Percentiles rank a stretch among this genome's conserved stretches.
Conservation (phyloP, 2,329 filamentous ascomycete species). For the Colletotrichum eremochloae region DNA sequence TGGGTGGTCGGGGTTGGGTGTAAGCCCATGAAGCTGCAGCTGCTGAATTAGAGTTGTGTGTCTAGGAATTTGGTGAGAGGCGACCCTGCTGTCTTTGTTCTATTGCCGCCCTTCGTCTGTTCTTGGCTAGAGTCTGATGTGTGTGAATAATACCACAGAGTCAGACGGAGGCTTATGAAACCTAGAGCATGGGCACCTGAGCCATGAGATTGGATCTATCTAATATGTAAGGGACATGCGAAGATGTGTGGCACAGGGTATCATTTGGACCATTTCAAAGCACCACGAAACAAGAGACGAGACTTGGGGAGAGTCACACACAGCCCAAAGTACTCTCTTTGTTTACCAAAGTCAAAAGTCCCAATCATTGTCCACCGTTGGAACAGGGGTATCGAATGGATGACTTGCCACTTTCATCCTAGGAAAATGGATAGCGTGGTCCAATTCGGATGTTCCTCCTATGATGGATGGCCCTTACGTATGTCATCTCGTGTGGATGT, state of each 20-base stretch:
- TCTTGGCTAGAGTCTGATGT: conserved; percentile 23
- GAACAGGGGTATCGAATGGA: conserved; percentile 25
- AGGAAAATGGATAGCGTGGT: conserved; percentile 17
- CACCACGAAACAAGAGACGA: conserved; percentile 36
- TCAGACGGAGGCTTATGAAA: conserved; percentile 25
- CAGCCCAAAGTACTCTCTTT: conserved; percentile 17
- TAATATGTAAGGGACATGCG: conserved; percentile 18
- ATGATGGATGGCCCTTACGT: conserved; percentile 30
- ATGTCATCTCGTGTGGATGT: conserved; percentile 34
- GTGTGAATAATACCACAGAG: neutral
- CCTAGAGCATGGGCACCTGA: conserved; percentile 30
- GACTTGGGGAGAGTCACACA: conserved; percentile 27
- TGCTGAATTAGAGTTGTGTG: conserved; percentile 22
- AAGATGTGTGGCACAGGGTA: conserved; percentile 32
- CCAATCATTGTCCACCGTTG: conserved; percentile 2
- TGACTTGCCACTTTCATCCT: conserved; percentile 30
- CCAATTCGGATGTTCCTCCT: conserved; percentile 33
- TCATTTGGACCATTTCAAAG: conserved; percentile 21
- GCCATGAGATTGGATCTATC: conserved; percentile 25
- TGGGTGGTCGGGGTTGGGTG: neutral
- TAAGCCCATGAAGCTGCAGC: neutral
- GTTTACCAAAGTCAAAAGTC: conserved; percentile 2
- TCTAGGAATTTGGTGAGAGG: conserved; percentile 18
- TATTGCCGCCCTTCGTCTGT: conserved; percentile 32
- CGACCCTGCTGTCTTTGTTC: neutral